phyloP scores from a whole-genome alignment of 495 filamentous ascomycete species.

The Penicillium cinerascens region DNA sequence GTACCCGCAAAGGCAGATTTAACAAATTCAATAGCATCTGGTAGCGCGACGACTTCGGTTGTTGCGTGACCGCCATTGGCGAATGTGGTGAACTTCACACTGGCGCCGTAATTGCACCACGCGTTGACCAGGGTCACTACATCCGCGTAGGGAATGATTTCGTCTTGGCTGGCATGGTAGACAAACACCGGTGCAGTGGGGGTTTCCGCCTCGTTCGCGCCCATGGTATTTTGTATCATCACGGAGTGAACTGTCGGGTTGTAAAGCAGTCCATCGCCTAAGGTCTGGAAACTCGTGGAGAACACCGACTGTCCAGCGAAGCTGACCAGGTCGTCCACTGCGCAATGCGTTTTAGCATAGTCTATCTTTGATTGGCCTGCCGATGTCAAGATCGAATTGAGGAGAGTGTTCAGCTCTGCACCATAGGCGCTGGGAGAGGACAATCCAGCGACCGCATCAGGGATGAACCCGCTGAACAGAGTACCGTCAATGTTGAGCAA shows the following conservation, averaged over 20 bases:
- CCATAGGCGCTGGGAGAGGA: slow-evolving; percentile 29
- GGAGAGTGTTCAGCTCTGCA: slow-evolving; percentile 22
- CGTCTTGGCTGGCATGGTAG: slow-evolving; percentile 32
- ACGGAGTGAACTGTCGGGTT: slow-evolving; percentile 20
- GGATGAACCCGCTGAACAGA: slow-evolving; percentile 28
- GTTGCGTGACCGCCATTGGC: slow-evolving; percentile 29
- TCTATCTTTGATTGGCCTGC: slow-evolving; percentile 16
- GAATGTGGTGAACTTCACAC: slow-evolving; percentile 31
- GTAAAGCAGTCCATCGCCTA: slow-evolving; percentile 22
- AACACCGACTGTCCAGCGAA: slow-evolving; percentile 26
- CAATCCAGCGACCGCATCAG: slow-evolving; percentile 27
- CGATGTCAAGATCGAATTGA: slow-evolving; percentile 21
- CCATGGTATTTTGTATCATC: slow-evolving; percentile 23
- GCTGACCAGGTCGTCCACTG: slow-evolving; percentile 14
- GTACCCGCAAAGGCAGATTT: slow-evolving; percentile 28
- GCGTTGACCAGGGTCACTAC: slow-evolving; percentile 19
- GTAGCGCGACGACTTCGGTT: slow-evolving; percentile 25
- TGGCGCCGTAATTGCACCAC: slow-evolving; percentile 28
- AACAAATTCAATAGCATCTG: slow-evolving; percentile 23
- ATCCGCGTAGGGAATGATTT: slow-evolving; percentile 31
- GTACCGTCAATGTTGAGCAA: slow-evolving; percentile 26
- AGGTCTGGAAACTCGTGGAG: slow-evolving; percentile 20
- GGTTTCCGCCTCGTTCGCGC: slow-evolving; percentile 20
- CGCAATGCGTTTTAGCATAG: slow-evolving; percentile 16
- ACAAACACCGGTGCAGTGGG: slow-evolving; percentile 32